Evolutionary conservation across 805 yeast species (phyloP), one percentile per base, ranked within the genome.

Genomic region (Zygoascus flipseniorum): DNA sequence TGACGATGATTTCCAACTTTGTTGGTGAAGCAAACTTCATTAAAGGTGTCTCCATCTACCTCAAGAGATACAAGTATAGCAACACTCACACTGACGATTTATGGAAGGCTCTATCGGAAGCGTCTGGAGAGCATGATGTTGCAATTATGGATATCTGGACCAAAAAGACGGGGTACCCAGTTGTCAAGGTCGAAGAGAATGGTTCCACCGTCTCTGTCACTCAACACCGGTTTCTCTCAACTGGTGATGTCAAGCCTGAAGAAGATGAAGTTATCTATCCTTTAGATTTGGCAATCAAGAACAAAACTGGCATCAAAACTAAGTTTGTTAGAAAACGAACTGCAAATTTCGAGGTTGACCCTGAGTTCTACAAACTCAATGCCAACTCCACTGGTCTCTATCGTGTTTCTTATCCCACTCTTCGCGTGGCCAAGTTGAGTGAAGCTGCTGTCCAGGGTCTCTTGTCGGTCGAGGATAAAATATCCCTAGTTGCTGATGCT

Each of bases 141-240:
- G 69, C 72, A 54, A 85, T 83, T 43, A 86, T 86, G 93, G 81
- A 81, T 62, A 78, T 80, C 56, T 86, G 95, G 95, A 86, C 89
- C 54, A 80, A 81, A 62, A 79, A 83, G 63, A 79, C 85, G 55
- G 95, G 95, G 8, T 86, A 75, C 73, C 95, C 95, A 26, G 80
- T 86, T 14, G 71, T 87, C 48, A 71, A 78, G 35, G 90, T 86
- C 39, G 74, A 76, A 50, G 90, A 84, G 69, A 51, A 52, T n/a
- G 66, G 59, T 13, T 70, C 75, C 49, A 72, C 75, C 49, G 69
- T 85, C 52, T 75, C 74, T 18, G 73, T 86, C 50, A 77, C 81
- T 52, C 95, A 86, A 70, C 76, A 83, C 70, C 79, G 95, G 65
- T 86, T 79, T 72, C 77, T 86, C 58, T 76, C 84, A 42, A 82